Conservation (phyloP, 495 filamentous ascomycete genomes). For the Diplogelasinospora grovesii region DNA sequence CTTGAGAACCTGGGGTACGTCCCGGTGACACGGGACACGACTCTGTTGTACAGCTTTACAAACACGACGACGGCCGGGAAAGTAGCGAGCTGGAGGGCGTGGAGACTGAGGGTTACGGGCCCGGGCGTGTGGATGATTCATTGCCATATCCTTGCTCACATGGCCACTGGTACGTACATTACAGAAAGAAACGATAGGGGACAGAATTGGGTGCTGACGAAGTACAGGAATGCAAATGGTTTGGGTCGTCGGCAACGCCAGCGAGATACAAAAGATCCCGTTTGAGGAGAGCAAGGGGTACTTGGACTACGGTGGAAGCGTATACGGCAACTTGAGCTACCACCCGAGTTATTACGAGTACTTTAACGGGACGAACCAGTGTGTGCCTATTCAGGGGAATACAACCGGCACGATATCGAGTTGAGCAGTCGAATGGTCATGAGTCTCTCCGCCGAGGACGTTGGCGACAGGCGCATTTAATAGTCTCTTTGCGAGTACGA, state of each 20-base stretch:
- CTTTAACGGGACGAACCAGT: conserved; percentile 15
- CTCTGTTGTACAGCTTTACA: conserved; percentile 46
- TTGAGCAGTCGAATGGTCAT: not conserved
- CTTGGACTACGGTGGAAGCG: conserved; percentile 42
- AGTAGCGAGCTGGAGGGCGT: conserved; percentile 51
- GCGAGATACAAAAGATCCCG: conserved; percentile 31
- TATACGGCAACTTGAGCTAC: conserved; percentile 42
- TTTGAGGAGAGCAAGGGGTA: conserved; percentile 34
- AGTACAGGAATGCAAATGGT: conserved; percentile 42
- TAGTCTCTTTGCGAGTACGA: too few relatives aligned
- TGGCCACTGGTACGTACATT: conserved; percentile 21
- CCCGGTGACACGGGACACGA: conserved; percentile 49
- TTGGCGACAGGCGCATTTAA: too few relatives aligned
- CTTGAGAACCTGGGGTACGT: conserved; percentile 27
- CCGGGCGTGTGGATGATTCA: conserved; percentile 59
- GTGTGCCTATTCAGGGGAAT: conserved; percentile 1
- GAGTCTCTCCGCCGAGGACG: too few relatives aligned
- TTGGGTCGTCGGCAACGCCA: conserved; percentile 43
- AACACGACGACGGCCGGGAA: conserved; percentile 26
- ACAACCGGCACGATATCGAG: not conserved
- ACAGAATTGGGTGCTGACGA: conserved; percentile 7
- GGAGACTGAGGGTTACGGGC: conserved; percentile 45
- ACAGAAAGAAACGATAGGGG: too few relatives aligned
- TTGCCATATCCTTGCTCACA: conserved; percentile 46
- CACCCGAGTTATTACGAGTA: conserved; percentile 26